Percentiles rank a stretch among this genome's conserved stretches.
Conservation (phyloP, 345 rosid species). For the Salix suchowensis region DNA sequence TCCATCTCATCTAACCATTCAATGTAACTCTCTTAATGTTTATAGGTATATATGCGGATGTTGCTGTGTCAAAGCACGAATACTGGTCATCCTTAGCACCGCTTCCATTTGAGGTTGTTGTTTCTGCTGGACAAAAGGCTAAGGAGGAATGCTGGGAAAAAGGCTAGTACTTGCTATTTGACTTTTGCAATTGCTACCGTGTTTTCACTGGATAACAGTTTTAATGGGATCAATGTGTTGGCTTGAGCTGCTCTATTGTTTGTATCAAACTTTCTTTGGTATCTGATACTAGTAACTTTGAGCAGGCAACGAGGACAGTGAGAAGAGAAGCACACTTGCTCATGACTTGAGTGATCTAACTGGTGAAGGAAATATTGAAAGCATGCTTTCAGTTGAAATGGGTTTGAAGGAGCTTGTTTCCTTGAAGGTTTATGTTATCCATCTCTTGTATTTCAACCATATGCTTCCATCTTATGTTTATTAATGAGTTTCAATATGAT, state of each 20-base stretch:
- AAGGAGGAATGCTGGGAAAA: slow-evolving; percentile 70
- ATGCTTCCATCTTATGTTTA: background rate
- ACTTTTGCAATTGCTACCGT: background rate
- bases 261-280: background rate
- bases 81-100: slow-evolving; percentile 96
- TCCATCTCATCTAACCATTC: slow-evolving; percentile 7
- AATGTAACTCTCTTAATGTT: slow-evolving; percentile 10
- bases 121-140: slow-evolving; percentile 74
- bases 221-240: slow-evolving; percentile 1
- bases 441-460: background rate
- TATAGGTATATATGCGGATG: slow-evolving; percentile 83
- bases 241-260: background rate
- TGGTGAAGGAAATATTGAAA: slow-evolving; percentile 98
- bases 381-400: slow-evolving; percentile 97
- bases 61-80: slow-evolving; percentile 76
- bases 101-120: slow-evolving; percentile 92
- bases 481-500: background rate
- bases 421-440: slow-evolving; percentile 57
- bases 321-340: slow-evolving; percentile 37
- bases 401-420: slow-evolving; percentile 87
- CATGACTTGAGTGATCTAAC: slow-evolving; percentile 65
- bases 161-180: slow-evolving; percentile 44
- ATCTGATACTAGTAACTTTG: background rate
- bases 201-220: background rate
- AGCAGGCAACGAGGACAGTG: slow-evolving; percentile 20